phyloP scores from a whole-genome alignment of 2,329 filamentous ascomycete genomes.

The Aspergillus sp. region DNA sequence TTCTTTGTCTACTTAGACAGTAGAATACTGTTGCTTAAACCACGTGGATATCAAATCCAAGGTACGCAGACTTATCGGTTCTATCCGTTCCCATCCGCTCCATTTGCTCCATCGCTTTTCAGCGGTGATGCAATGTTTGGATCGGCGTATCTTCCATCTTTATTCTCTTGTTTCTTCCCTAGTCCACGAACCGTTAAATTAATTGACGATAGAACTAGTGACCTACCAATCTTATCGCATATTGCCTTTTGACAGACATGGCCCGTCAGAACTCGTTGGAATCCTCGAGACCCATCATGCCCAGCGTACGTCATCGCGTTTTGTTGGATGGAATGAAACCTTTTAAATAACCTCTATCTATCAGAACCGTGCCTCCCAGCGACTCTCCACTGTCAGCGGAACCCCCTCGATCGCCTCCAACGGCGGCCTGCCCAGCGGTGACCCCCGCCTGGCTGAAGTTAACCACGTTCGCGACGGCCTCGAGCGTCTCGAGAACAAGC shows the following conservation, averaged over 20 bases:
- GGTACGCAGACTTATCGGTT: background rate
- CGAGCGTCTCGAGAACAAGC: constrained; percentile 84
- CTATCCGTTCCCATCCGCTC: background rate
- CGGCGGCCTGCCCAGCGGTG: constrained; percentile 34
- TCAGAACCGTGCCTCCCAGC: constrained; percentile 44
- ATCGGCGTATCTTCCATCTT: background rate
- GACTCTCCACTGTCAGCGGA: constrained; percentile 48
- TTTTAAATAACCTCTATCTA: constrained; percentile 18
- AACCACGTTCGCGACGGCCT: constrained; percentile 72
- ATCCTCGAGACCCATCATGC: constrained; percentile 51
- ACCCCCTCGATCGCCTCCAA: constrained; percentile 43
- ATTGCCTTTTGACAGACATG: constrained; percentile 15
- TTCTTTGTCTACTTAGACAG: background rate
- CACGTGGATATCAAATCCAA: no score
- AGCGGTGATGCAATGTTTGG: background rate
- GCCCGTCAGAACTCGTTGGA: constrained; percentile 43
- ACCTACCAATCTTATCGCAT: background rate
- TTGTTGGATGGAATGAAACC: background rate
- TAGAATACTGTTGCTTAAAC: no score
- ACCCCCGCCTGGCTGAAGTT: constrained; percentile 57
- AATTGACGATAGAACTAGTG: no score
- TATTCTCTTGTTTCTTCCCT: background rate
- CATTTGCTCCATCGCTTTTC: constrained; percentile 1
- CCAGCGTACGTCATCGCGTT: constrained; percentile 36
- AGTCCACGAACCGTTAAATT: no score